A percentile compares a stretch with the other conserved stretches of the same genome.
These are phyloP conservation scores for Botrytis medusae DNA, from an alignment of 2,329 filamentous ascomycete species.

Conservation along the genomic window DNA sequence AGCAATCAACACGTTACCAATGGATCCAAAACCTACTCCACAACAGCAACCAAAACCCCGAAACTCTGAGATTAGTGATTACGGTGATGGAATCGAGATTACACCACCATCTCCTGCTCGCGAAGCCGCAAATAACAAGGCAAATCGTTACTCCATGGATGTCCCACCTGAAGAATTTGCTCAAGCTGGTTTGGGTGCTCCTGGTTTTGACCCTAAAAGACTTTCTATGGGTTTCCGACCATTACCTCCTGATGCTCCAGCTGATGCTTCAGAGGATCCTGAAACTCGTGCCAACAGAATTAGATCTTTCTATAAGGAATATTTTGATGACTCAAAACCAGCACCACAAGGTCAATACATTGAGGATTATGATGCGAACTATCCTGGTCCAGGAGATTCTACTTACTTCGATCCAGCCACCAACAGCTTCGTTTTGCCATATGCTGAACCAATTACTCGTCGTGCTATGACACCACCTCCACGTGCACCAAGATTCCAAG, in stretches of 20 bases:
- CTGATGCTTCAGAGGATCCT: slow-evolving; percentile 78
- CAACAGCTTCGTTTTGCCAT: slow-evolving; percentile 70
- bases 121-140: slow-evolving; percentile 25
- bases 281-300: slow-evolving; percentile 95
- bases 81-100: slow-evolving; percentile 53
- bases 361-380: slow-evolving; percentile 73
- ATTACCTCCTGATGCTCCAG: slow-evolving; percentile 75
- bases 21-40: slow-evolving; percentile 41
- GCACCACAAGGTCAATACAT: slow-evolving; percentile 56
- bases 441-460: slow-evolving; percentile 79
- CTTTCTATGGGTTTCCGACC: slow-evolving; percentile 77
- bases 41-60: slow-evolving; percentile 42
- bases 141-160: slow-evolving; percentile 41
- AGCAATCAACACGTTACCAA: slow-evolving; percentile 36
- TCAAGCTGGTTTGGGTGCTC: slow-evolving; percentile 52
- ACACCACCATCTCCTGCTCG: slow-evolving; percentile 46
- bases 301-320: slow-evolving; percentile 98
- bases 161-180: slow-evolving; percentile 41
- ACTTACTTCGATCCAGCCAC: slow-evolving; percentile 36
- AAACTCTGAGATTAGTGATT: slow-evolving; percentile 51
- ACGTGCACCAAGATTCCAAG: slow-evolving; percentile 45
- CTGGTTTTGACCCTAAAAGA: slow-evolving; percentile 55
- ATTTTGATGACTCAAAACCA: slow-evolving; percentile 81
- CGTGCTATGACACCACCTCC: slow-evolving; percentile 96
- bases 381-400: slow-evolving; percentile 58